Base-by-base conservation (phyloP, 2,329 filamentous ascomycete species). In the Nemania bipapillata region DNA sequence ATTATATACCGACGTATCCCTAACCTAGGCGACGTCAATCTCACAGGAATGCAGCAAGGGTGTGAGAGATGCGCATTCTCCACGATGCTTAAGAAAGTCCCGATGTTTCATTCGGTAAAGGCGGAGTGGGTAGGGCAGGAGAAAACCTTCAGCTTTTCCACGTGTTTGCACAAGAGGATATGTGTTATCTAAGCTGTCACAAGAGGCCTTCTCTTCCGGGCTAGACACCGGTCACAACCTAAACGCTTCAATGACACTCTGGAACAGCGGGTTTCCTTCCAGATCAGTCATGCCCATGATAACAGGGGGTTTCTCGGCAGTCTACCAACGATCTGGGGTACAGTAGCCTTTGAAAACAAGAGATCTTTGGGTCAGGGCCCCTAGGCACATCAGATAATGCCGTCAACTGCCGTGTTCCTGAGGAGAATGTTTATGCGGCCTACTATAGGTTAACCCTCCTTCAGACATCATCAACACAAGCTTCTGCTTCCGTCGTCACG, bases 21-120 rank as follows among this genome's bases (percentile, higher is more conserved):
- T 42, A 71, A 67, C n/a, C 70, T 70, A 60, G 50, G 20, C 63
- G 42, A 63, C 53, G 66, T 63, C 62, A 69, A 61, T 55, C 63
- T 68, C 55, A 53, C 50, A 63, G 55, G 54, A 54, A 63, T 66
- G 56, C 17, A 50, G 54, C 62, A 60, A 63, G 65, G 66, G 47
- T 65, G 59, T 65, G 59, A 61, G 55, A 56, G 28, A 63, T 66
- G 63, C 68, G 63, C 67, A 67, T 67, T 70, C 71, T 63, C 70
- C 71, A 73, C 70, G 73, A 73, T 69, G 70, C 68, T 71, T 70
- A 73, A 70, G 61, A 75, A 73, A 74, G 65, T 70, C 72, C 75
- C 74, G 74, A 76, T 71, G 73, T 77, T 72, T 72, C 74, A 75
- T 70, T 74, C 74, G 75, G 74, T 73, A 76, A 72, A 72, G 64